phyloP scores from a whole-genome alignment of 2,329 filamentous ascomycete genomes.

The Penicillium sp. region DNA sequence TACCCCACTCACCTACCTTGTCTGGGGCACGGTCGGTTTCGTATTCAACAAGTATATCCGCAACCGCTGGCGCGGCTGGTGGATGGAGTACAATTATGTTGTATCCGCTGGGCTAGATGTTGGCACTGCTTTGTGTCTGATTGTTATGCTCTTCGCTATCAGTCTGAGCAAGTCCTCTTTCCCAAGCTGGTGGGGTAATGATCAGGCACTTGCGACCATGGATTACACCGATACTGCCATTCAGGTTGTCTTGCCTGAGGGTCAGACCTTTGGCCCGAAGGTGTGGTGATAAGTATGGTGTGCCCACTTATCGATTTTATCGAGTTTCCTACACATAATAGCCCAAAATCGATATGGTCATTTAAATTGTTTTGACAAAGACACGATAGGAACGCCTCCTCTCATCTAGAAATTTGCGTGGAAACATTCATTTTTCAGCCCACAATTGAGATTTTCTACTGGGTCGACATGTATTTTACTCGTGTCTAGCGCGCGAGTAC shows the following conservation, averaged over 20 bases:
- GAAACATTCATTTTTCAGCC: too few species aligned
- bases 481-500: too few species aligned
- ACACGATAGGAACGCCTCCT: too few species aligned
- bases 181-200: slow-evolving; percentile 69
- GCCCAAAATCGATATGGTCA: too few species aligned
- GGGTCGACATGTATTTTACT: too few species aligned
- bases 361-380: too few species aligned
- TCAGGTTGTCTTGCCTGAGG: slow-evolving; percentile 52
- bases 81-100: slow-evolving; percentile 76
- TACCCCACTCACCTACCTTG: slow-evolving; percentile 67
- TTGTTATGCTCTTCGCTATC: slow-evolving; percentile 69
- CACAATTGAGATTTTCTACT: too few species aligned
- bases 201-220: slow-evolving; percentile 58
- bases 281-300: too few species aligned
- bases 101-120: slow-evolving; percentile 69
- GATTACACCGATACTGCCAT: slow-evolving; percentile 61
- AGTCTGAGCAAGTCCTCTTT: slow-evolving; percentile 57
- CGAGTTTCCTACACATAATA: too few species aligned
- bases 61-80: slow-evolving; percentile 67
- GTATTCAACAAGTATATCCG: slow-evolving; percentile 68
- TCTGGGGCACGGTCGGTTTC: slow-evolving; percentile 66
- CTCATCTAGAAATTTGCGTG: too few species aligned
- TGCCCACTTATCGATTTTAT: too few species aligned
- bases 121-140: slow-evolving; percentile 63
- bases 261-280: slow-evolving; percentile 61